phyloP scores from a whole-genome alignment of 768 basidiomycete species.

The Xerocomellus amylosporus region DNA sequence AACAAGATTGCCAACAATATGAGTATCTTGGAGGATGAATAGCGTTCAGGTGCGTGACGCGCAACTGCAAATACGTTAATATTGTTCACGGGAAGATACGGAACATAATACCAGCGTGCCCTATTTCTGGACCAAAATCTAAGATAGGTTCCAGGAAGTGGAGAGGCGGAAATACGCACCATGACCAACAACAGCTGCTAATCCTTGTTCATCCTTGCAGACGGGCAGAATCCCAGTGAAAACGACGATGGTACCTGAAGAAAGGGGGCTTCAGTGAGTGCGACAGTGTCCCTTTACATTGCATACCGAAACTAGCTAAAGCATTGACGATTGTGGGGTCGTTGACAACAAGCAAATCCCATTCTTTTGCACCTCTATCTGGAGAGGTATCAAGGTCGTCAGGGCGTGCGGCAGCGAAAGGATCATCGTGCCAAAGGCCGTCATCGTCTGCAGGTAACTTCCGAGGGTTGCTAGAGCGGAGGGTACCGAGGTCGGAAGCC shows the following conservation, averaged over 20 bases:
- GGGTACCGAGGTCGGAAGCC: constrained; percentile 66
- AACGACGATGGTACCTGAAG: constrained; percentile 70
- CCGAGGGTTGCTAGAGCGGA: constrained; percentile 29
- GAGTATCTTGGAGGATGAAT: constrained; percentile 42
- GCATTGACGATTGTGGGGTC: constrained; percentile 73
- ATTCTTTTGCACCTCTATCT: constrained; percentile 37
- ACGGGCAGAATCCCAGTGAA: constrained; percentile 88
- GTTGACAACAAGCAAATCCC: constrained; percentile 77
- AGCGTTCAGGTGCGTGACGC: constrained; percentile 50
- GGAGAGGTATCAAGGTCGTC: background rate
- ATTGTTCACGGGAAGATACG: background rate
- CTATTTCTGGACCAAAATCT: constrained; percentile 56
- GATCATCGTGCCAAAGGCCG: constrained; percentile 25
- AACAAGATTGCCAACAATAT: constrained; percentile 43
- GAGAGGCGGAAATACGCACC: constrained; percentile 40
- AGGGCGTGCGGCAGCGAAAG: constrained; percentile 8
- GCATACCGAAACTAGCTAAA: constrained; percentile 65
- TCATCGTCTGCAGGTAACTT: constrained; percentile 7
- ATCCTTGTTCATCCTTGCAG: constrained; percentile 71
- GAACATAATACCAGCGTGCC: constrained; percentile 57
- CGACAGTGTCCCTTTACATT: background rate
- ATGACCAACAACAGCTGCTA: constrained; percentile 83
- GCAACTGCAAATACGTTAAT: constrained; percentile 42
- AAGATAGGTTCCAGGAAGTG: background rate
- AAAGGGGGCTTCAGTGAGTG: background rate